Conservation (phyloP, 192 early-diverging fungal genomes). For the Diversispora eburnea region DNA sequence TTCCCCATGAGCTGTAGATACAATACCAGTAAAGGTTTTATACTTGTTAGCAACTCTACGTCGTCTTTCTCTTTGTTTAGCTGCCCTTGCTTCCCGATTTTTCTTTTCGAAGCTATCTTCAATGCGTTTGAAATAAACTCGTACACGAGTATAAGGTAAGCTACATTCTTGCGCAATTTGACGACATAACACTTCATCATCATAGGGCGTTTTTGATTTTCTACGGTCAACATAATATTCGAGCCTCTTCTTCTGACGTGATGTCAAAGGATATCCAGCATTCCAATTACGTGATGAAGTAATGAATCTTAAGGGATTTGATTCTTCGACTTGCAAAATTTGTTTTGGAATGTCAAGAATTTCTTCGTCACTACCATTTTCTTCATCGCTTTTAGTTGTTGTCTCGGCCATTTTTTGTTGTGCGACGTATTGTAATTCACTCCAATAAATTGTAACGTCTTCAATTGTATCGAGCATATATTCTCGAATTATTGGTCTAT, state of each 20-base stretch:
- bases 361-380: neutral
- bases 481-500: slow-evolving; percentile 19
- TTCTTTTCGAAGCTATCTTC: slow-evolving; percentile 29
- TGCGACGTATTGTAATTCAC: slow-evolving; percentile 30
- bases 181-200: slow-evolving; percentile 26
- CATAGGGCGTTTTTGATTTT: slow-evolving; percentile 27
- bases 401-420: slow-evolving; percentile 17
- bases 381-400: slow-evolving; percentile 1
- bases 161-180: slow-evolving; percentile 25
- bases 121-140: slow-evolving; percentile 23
- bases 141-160: slow-evolving; percentile 20
- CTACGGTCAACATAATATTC: slow-evolving; percentile 31
- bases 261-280: slow-evolving; percentile 18
- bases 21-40: neutral
- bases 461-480: slow-evolving; percentile 24
- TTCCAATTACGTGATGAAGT: slow-evolving; percentile 30
- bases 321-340: neutral
- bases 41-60: neutral
- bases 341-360: neutral
- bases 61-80: slow-evolving; percentile 18
- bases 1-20: slow-evolving; percentile 21
- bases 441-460: slow-evolving; percentile 30
- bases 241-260: slow-evolving; percentile 16
- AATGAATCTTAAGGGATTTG: slow-evolving; percentile 26
- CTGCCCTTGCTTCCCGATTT: neutral